Evolutionary conservation across 73 alveolate species (phyloP), one percentile per base, ranked within the genome.

Genomic region (Symbiodinium pilosum): DNA sequence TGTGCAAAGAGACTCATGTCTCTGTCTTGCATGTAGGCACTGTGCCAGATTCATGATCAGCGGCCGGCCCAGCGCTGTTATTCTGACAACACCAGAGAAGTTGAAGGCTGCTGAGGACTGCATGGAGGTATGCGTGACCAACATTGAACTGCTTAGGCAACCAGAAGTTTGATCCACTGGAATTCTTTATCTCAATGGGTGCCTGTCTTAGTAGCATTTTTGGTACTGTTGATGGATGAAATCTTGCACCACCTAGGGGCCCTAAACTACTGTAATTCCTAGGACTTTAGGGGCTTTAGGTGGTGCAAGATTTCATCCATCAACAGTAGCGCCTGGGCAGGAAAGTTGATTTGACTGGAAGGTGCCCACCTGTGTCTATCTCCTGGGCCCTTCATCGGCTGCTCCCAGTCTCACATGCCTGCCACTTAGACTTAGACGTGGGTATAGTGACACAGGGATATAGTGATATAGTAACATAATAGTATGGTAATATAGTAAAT

Each of bases 331-430:
- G n/a, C n/a, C n/a, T n/a, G n/a, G n/a, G n/a, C n/a, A n/a, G n/a
- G n/a, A n/a, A n/a, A n/a, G n/a, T n/a, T n/a, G n/a, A n/a, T n/a
- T n/a, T n/a, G n/a, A n/a, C n/a, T n/a, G n/a, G 21, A 71, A 91
- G 97, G 97, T 91, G 97, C 97, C 51, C 97, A 91, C 54, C 40
- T 91, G 89, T 91, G 97, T 40, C 52, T 91, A 40, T 91, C 97
- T 4, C 97, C 97, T 14, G 97, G 97, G n/a, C 97, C 97, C 2
- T 91, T 91, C 77, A 91, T 91, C 47, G 97, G 97, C 47, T 91
- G 97, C 77, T 91, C 97, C 8, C 97, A 91, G 81, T 91, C 97
- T 26, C 97, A 91, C 97, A 91, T 91, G 97, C 52, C 75, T n/a
- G n/a, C n/a, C n/a, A n/a, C n/a, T n/a, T n/a, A n/a, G n/a, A n/a